Evolutionary conservation across 2,329 filamentous ascomycete species (phyloP).

Genomic region (Calonectria pauciramosa): DNA sequence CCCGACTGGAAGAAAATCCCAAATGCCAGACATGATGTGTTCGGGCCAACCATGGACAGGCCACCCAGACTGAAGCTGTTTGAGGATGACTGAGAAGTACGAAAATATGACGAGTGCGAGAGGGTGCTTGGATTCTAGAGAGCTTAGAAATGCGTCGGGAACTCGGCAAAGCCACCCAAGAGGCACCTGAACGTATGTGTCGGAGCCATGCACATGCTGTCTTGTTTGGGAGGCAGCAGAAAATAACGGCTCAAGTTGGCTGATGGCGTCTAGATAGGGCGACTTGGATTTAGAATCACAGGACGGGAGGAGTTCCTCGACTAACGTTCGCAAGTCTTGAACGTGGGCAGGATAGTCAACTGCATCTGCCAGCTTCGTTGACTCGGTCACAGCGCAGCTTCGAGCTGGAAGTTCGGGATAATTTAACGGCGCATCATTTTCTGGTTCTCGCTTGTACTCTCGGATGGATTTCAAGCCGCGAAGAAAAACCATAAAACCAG

Average conservation of each 20-base stretch:
- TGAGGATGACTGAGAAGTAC: not conserved
- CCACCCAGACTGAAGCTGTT: not conserved
- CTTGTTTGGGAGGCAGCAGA: not conserved
- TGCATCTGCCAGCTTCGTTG: not conserved
- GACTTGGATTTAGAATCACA: not conserved
- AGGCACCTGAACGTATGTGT: not conserved
- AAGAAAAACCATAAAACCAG: not conserved
- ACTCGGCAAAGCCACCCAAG: not conserved
- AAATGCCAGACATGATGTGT: constrained; percentile 2
- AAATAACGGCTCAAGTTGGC: not conserved
- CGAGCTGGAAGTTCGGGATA: not conserved
- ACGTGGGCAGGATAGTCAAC: not conserved
- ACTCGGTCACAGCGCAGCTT: not conserved
- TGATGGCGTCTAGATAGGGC: not conserved
- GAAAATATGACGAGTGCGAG: not conserved
- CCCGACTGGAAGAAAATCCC: not conserved
- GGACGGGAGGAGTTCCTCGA: not conserved
- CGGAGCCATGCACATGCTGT: not conserved
- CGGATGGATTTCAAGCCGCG: not conserved
- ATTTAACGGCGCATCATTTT: not conserved
- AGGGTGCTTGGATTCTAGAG: not conserved
- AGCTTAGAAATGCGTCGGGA: not conserved
- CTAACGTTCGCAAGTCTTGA: not conserved
- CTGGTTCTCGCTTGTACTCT: not conserved
- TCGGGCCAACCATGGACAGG: not conserved